phyloP scores from a whole-genome alignment of 352 stramenopile genomes.

The Globisporangium splendens region DNA sequence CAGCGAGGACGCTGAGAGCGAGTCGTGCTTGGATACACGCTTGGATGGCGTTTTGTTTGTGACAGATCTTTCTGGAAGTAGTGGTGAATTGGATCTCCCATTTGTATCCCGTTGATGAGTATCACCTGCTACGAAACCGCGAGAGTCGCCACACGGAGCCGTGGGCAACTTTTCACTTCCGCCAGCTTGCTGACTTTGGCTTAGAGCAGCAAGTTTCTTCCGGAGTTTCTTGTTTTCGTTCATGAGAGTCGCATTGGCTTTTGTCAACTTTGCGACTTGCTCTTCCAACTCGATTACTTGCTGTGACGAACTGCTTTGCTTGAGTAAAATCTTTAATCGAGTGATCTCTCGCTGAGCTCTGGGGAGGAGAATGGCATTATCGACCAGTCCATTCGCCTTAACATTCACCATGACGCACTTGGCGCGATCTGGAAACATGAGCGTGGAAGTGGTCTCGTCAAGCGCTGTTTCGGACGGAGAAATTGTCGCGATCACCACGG shows the following conservation, averaged over 20 bases:
- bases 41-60: not conserved
- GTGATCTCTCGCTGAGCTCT: constrained; percentile 73
- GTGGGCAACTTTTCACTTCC: not conserved
- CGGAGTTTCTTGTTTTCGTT: constrained; percentile 52
- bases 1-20: constrained; percentile 3
- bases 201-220: constrained; percentile 14
- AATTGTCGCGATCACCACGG: constrained; percentile 87
- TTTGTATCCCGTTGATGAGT: not conserved
- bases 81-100: not conserved
- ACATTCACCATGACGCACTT: constrained; percentile 75
- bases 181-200: not conserved
- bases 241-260: constrained; percentile 41
- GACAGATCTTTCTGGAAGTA: not conserved
- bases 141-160: too few relatives aligned
- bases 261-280: constrained; percentile 31
- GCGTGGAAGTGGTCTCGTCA: constrained; percentile 90
- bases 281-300: constrained; percentile 38
- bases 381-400: constrained; percentile 77
- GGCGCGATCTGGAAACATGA: constrained; percentile 86
- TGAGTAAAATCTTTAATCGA: constrained; percentile 52
- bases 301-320: constrained; percentile 34
- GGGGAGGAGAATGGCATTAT: constrained; percentile 74
- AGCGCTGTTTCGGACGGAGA: constrained; percentile 69
- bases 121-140: not conserved
- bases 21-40: not conserved